Evolutionary conservation across 441 rosid species (phyloP).

Genomic region (Erodium trifolium): DNA sequence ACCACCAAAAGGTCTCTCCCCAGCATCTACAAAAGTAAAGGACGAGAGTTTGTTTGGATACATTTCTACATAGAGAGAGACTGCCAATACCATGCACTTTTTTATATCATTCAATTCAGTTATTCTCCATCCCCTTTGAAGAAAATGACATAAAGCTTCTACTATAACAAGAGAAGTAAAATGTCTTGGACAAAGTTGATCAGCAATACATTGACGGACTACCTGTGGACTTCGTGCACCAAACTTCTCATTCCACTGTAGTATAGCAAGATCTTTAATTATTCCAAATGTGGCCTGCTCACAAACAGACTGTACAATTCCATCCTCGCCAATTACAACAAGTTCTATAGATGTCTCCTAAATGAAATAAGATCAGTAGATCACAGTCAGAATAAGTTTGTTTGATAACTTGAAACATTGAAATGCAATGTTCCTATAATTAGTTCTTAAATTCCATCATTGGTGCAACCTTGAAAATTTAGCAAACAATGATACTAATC

Average conservation of each 20-base stretch:
- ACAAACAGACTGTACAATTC: slow-evolving; percentile 61
- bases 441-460: background rate
- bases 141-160: slow-evolving; percentile 1
- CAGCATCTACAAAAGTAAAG: slow-evolving; percentile 36
- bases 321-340: slow-evolving; percentile 68
- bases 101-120: slow-evolving; percentile 6
- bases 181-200: slow-evolving; percentile 10
- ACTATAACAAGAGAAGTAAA: slow-evolving; percentile 5
- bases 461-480: background rate
- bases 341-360: slow-evolving; percentile 96
- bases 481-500: background rate
- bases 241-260: slow-evolving; percentile 58
- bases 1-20: slow-evolving; percentile 82
- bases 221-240: slow-evolving; percentile 46
- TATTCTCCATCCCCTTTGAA: background rate
- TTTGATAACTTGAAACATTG: background rate
- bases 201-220: slow-evolving; percentile 5
- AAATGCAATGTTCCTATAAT: background rate
- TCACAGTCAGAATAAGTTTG: slow-evolving; percentile 6
- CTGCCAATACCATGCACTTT: slow-evolving; percentile 10
- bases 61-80: slow-evolving; percentile 8
- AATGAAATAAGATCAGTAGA: slow-evolving; percentile 23
- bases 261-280: slow-evolving; percentile 70
- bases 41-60: slow-evolving; percentile 11
- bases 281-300: slow-evolving; percentile 88